These are phyloP conservation scores for Amylocystis lapponica DNA, from an alignment of 768 basidiomycete genomes.

Conservation along the genomic window DNA sequence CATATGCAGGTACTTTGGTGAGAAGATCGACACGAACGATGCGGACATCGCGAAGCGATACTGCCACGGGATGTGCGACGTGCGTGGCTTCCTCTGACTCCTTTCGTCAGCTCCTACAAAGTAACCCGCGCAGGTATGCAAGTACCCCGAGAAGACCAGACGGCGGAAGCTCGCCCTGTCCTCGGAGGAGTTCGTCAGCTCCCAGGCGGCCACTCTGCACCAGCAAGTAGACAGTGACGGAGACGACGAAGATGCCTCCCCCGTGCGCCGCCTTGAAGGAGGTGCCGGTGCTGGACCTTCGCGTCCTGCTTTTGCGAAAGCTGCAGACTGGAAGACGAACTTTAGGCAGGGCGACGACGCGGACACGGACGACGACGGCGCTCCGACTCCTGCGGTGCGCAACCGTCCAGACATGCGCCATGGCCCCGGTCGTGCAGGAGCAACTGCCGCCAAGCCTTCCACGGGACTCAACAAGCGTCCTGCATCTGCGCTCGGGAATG, in stretches of 20 bases:
- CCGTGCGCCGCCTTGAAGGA: no score
- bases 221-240: not conserved
- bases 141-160: conserved; percentile 63
- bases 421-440: not conserved
- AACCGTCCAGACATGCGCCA: no score
- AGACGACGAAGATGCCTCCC: conserved; percentile 2
- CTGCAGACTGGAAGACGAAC: not conserved
- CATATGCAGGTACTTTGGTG: conserved; percentile 81
- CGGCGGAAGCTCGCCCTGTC: conserved; percentile 47
- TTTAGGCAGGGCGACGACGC: no score
- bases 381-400: no score
- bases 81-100: conserved; percentile 27
- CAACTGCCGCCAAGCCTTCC: not conserved
- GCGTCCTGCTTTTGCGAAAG: no score
- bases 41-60: conserved; percentile 39
- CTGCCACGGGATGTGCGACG: conserved; percentile 81
- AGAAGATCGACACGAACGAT: conserved; percentile 48
- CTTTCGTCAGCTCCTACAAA: not conserved
- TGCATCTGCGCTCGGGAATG: no score
- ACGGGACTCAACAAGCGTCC: not conserved
- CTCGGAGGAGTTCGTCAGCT: conserved; percentile 27
- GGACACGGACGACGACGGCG: no score
- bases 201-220: conserved; percentile 5
- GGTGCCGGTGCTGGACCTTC: no score
- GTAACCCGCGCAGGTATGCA: conserved; percentile 53